Evolutionary conservation across 495 filamentous ascomycete species (phyloP).

Genomic region (Hypomontagnella submonticulosa): DNA sequence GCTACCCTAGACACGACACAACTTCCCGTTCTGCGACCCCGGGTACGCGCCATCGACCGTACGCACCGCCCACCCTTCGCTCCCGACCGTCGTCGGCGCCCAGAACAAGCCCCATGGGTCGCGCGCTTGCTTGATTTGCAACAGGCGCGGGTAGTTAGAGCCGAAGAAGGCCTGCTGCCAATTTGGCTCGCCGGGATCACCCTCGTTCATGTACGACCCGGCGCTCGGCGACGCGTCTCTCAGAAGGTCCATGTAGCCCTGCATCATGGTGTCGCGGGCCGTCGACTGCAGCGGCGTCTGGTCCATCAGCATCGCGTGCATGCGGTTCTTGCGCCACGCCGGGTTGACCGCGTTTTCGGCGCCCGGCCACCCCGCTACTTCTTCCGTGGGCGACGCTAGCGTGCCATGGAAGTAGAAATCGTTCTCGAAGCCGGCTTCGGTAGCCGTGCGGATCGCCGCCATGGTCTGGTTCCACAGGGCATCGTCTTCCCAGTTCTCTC

Average conservation of each 20-base stretch:
- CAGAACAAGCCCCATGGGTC: slow-evolving; percentile 68
- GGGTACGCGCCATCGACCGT: slow-evolving; percentile 41
- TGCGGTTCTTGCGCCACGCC: slow-evolving; percentile 63
- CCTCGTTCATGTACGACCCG: slow-evolving; percentile 62
- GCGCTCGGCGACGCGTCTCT: slow-evolving; percentile 49
- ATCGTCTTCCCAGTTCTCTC: slow-evolving; percentile 56
- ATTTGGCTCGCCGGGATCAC: slow-evolving; percentile 66
- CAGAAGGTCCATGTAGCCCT: slow-evolving; percentile 47
- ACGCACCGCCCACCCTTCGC: slow-evolving; percentile 60
- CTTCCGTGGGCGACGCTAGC: slow-evolving; percentile 47
- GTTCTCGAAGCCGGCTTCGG: slow-evolving; percentile 57
- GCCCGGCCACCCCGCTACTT: slow-evolving; percentile 53
- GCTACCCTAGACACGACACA: slow-evolving; percentile 41
- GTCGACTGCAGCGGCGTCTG: slow-evolving; percentile 45
- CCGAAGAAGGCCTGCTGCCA: slow-evolving; percentile 71
- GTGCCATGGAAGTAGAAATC: slow-evolving; percentile 60
- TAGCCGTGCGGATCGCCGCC: slow-evolving; percentile 58
- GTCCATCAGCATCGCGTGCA: slow-evolving; percentile 63
- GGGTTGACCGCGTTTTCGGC: slow-evolving; percentile 62
- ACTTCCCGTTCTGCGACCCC: slow-evolving; percentile 52
- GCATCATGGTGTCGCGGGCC: slow-evolving; percentile 36
- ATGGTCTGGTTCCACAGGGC: slow-evolving; percentile 59
- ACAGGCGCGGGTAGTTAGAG: slow-evolving; percentile 61
- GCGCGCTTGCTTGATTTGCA: slow-evolving; percentile 62
- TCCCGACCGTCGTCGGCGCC: slow-evolving; percentile 64